Conservation (phyloP, 345 rosid genomes). For the Murraya paniculata region DNA sequence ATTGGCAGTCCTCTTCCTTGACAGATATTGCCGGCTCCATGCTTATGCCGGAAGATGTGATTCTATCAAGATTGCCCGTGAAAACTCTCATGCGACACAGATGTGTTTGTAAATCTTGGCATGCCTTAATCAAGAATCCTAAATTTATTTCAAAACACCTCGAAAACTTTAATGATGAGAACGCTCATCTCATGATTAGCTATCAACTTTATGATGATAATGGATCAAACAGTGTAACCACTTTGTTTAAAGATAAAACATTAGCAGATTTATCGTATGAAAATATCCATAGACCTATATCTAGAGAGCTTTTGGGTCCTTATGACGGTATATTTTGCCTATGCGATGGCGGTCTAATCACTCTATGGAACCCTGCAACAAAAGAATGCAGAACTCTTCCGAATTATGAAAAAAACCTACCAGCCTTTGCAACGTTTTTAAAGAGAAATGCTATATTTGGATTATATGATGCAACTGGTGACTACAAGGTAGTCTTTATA, state of each 20-base stretch:
- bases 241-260: neutral
- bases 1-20: too few species aligned
- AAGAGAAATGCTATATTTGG: neutral
- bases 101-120: neutral
- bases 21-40: too few species aligned
- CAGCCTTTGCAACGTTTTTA: too few species aligned
- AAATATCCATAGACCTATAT: neutral
- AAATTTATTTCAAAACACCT: neutral
- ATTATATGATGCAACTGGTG: neutral
- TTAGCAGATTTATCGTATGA: neutral
- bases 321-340: neutral
- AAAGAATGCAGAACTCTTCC: neutral
- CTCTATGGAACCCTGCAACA: neutral
- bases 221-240: neutral
- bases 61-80: neutral
- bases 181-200: neutral
- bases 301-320: neutral
- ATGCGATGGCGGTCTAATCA: neutral
- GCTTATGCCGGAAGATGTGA: too few species aligned
- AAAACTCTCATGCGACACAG: neutral
- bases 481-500: neutral
- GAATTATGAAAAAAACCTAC: neutral
- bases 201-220: neutral
- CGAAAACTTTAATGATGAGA: neutral
- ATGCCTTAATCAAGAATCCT: neutral